phyloP scores from a whole-genome alignment of 2,329 filamentous ascomycete species.

The Fusarium nematophilum region DNA sequence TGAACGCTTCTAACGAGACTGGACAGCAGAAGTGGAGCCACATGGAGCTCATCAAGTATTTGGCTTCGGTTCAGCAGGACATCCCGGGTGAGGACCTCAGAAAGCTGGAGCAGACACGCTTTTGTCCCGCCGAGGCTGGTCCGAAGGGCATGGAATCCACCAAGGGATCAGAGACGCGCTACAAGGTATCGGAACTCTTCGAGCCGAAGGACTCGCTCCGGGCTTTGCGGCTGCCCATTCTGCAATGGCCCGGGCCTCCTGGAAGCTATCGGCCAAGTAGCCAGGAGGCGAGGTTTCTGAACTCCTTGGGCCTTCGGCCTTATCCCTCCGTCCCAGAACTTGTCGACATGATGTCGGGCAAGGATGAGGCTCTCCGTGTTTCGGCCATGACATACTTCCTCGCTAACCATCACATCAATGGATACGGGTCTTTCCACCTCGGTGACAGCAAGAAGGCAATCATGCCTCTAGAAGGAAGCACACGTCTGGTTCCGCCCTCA shows the following conservation, averaged over 20 bases:
- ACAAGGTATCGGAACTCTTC: slow-evolving; percentile 82
- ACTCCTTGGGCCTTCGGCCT: slow-evolving; percentile 76
- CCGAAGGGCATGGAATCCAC: slow-evolving; percentile 65
- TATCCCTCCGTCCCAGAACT: slow-evolving; percentile 80
- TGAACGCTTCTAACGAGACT: slow-evolving; percentile 67
- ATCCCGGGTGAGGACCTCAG: slow-evolving; percentile 86
- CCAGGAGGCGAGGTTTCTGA: slow-evolving; percentile 80
- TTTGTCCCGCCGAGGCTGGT: slow-evolving; percentile 82
- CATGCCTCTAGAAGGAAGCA: slow-evolving; percentile 78
- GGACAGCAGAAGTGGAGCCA: slow-evolving; percentile 85
- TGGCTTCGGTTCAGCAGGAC: slow-evolving; percentile 88
- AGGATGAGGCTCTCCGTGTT: slow-evolving; percentile 68
- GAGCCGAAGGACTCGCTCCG: slow-evolving; percentile 80
- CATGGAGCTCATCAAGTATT: slow-evolving; percentile 92
- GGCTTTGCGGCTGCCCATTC: slow-evolving; percentile 76
- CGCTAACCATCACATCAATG: slow-evolving; percentile 80
- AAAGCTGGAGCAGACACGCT: slow-evolving; percentile 79
- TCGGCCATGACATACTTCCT: slow-evolving; percentile 86
- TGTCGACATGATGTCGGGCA: slow-evolving; percentile 79
- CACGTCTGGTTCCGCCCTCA: slow-evolving; percentile 75
- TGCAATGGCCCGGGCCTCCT: slow-evolving; percentile 81
- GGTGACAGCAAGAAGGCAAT: slow-evolving; percentile 67
- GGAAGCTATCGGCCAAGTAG: slow-evolving; percentile 73
- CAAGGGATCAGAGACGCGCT: slow-evolving; percentile 65
- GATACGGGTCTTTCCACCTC: slow-evolving; percentile 75